Evolutionary conservation across 2,329 filamentous ascomycete species (phyloP).

Genomic region (Amesomyces nigricolor): DNA sequence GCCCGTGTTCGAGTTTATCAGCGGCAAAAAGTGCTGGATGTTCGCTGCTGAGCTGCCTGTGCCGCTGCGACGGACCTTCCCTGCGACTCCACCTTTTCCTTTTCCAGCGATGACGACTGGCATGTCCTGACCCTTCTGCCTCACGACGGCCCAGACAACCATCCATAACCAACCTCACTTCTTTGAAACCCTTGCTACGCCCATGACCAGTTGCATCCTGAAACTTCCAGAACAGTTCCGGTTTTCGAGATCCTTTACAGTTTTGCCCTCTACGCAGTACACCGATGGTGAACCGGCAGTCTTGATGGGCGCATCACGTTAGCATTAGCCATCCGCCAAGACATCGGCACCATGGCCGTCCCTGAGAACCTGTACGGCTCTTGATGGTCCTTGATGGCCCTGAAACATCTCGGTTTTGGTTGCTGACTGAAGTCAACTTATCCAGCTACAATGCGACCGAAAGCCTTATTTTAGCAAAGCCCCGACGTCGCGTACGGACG

Average conservation of each 20-base stretch:
- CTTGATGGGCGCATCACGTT: slow-evolving; percentile 29
- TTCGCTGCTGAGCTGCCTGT: neutral
- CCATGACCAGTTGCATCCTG: too few species aligned
- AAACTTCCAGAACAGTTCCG: too few species aligned
- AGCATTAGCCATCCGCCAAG: slow-evolving; percentile 23
- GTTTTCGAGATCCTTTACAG: neutral
- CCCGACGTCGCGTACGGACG: slow-evolving; percentile 62
- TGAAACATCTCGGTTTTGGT: neutral
- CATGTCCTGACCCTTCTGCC: slow-evolving; percentile 9
- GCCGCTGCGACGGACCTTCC: neutral
- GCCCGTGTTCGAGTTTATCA: too few species aligned
- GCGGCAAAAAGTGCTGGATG: neutral
- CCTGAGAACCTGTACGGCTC: slow-evolving; percentile 40
- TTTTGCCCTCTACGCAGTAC: neutral
- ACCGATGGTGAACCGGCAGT: neutral
- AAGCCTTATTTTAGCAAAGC: slow-evolving; percentile 53
- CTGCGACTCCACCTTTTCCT: slow-evolving; percentile 3
- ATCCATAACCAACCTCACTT: too few species aligned
- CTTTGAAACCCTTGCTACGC: too few species aligned
- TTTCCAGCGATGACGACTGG: slow-evolving; percentile 10
- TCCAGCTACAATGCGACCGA: slow-evolving; percentile 61
- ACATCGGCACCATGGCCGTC: slow-evolving; percentile 46
- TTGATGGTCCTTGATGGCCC: neutral
- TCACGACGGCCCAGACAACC: neutral
- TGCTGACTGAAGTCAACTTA: slow-evolving; percentile 12